Conservation (phyloP, 345 rosid species). For the Populus deltoides region DNA sequence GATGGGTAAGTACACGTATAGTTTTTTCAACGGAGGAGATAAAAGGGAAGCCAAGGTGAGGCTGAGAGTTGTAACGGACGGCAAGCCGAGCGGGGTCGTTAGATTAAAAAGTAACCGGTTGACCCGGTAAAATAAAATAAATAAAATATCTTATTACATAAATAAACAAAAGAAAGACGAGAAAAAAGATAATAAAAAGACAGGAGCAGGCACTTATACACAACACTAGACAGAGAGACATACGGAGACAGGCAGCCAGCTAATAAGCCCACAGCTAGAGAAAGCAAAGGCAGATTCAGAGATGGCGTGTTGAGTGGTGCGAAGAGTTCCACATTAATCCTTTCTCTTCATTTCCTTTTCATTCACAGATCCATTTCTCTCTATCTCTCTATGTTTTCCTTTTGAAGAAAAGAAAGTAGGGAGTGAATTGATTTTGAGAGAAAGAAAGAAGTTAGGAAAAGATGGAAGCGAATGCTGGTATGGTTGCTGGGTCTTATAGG, state of each 20-base stretch:
- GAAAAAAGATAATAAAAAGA: conserved; percentile 30
- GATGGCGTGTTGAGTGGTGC: conserved; percentile 65
- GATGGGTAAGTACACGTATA: too few relatives aligned
- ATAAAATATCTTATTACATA: not conserved
- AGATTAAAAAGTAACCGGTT: conserved; percentile 24
- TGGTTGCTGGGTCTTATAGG: conserved; percentile 99
- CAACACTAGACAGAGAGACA: not conserved
- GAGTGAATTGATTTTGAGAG: not conserved
- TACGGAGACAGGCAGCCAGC: not conserved
- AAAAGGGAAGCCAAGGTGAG: not conserved
- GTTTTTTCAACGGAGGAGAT: too few relatives aligned
- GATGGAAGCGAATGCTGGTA: conserved; percentile 92
- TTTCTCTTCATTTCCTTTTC: not conserved
- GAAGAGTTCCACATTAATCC: conserved; percentile 13
- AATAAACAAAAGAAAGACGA: not conserved
- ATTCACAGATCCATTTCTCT: conserved; percentile 8
- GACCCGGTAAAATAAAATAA: conserved; percentile 26
- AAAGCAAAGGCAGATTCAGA: conserved; percentile 13
- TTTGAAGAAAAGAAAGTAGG: not conserved
- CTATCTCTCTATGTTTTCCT: not conserved
- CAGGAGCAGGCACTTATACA: not conserved
- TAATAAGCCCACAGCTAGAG: not conserved
- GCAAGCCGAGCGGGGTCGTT: not conserved
- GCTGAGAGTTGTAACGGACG: not conserved
- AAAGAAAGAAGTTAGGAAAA: not conserved